A percentile compares a stretch with the other conserved stretches of the same genome.
These are phyloP conservation scores for Camellia japonica DNA, from an alignment of 148 eudicot genomes.

Conservation along the genomic window DNA sequence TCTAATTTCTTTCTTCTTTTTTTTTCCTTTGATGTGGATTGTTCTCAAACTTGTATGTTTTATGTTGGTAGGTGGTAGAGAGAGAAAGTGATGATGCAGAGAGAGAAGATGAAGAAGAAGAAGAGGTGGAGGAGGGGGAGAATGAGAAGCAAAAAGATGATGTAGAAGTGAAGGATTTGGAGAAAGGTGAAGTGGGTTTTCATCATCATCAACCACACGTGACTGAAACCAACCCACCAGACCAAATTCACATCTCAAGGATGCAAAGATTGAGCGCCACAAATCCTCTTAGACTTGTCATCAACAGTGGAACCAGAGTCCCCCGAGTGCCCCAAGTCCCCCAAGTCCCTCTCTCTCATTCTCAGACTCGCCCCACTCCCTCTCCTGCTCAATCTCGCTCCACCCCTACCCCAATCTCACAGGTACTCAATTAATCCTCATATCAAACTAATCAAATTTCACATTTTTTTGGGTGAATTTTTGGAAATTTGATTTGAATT, in stretches of 20 bases:
- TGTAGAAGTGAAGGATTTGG: conserved; percentile 22
- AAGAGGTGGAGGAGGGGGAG: conserved; percentile 8
- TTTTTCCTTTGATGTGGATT: not conserved
- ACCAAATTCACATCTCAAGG: conserved; percentile 52
- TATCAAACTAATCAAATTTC: too few relatives aligned
- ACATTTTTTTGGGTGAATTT: not conserved
- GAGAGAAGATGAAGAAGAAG: conserved; percentile 15
- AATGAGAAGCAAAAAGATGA: not conserved
- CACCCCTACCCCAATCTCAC: conserved; percentile 35
- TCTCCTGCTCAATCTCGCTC: conserved; percentile 25
- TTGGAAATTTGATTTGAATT: not conserved
- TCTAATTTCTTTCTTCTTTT: not conserved
- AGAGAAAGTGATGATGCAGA: conserved; percentile 25
- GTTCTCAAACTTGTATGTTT: too few relatives aligned
- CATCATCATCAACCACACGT: not conserved
- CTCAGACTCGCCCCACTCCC: conserved; percentile 20
- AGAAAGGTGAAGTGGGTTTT: conserved; percentile 35
- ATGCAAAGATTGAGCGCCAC: conserved; percentile 69
- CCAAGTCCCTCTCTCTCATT: not conserved
- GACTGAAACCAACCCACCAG: conserved; percentile 20
- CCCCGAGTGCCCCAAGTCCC: conserved; percentile 6
- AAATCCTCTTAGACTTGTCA: conserved; percentile 74
- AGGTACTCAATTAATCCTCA: too few relatives aligned
- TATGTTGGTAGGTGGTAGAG: conserved; percentile 20
- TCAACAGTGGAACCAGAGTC: conserved; percentile 40